Evolutionary conservation across 176 grass and related monocot species (phyloP).

Genomic region (Stipa capillata): DNA sequence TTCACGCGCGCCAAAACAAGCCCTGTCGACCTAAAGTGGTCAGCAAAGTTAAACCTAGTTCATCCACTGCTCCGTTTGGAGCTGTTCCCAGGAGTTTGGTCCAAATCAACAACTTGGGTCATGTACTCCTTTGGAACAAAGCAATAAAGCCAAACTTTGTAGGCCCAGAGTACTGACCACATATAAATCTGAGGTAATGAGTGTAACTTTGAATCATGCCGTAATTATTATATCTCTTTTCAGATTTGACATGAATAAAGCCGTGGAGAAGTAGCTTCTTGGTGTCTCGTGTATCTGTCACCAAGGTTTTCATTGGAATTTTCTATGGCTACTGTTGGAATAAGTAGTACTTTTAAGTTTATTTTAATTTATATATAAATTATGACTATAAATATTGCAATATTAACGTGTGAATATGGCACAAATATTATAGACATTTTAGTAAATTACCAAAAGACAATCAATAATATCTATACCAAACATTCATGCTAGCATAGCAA

Average conservation of each 20-base stretch:
- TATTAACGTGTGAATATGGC: no score
- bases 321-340: no score
- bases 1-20: background rate
- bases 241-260: background rate
- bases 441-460: no score
- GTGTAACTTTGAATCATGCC: background rate
- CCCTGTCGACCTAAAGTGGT: background rate
- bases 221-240: background rate
- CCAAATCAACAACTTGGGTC: background rate
- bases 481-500: no score
- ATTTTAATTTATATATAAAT: no score
- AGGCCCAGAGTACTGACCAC: background rate
- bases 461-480: no score
- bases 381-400: no score
- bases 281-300: no score
- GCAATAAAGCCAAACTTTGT: background rate
- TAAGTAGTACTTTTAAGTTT: no score
- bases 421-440: no score
- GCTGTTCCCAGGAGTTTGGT: background rate
- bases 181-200: background rate
- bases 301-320: background rate
- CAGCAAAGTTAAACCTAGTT: conserved; percentile 8
- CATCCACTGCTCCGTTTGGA: background rate
- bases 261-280: no score
- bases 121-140: background rate